Conservation (phyloP, 352 stramenopile genomes). For the Aphanomyces euteiches region DNA sequence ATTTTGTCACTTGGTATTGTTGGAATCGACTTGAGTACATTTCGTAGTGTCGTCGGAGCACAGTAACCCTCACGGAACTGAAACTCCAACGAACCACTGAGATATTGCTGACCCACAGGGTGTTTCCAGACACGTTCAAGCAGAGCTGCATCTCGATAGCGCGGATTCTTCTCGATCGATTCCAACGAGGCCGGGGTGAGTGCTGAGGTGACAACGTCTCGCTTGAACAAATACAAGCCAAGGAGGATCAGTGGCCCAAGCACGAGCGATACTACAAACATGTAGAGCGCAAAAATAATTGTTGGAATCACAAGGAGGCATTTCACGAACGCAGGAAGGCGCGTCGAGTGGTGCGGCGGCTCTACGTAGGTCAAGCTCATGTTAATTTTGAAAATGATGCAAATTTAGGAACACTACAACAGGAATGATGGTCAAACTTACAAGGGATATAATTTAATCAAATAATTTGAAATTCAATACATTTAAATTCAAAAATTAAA, state of each 20-base stretch:
- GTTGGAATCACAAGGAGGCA: conserved; percentile 2
- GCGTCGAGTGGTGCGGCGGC: background rate
- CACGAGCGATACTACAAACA: background rate
- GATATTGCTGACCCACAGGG: conserved; percentile 20
- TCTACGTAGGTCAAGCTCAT: background rate
- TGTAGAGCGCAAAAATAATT: conserved; percentile 2
- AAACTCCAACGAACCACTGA: conserved; percentile 12
- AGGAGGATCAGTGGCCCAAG: background rate
- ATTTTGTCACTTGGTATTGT: background rate
- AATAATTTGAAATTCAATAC: background rate
- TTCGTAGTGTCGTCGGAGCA: conserved; percentile 5
- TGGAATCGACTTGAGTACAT: conserved; percentile 26
- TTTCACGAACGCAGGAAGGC: background rate
- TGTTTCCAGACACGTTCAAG: conserved; percentile 8
- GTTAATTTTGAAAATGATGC: too few relatives aligned
- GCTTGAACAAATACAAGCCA: conserved; percentile 13
- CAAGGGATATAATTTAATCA: background rate
- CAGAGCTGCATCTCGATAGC: conserved; percentile 4
- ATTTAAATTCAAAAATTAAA: conserved; percentile 6
- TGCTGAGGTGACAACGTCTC: conserved; percentile 1
- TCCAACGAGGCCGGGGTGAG: background rate
- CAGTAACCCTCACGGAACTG: conserved; percentile 25
- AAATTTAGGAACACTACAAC: too few relatives aligned
- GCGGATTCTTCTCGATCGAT: background rate
- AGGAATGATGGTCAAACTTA: too few relatives aligned